phyloP scores from a whole-genome alignment of 2,329 filamentous ascomycete genomes.

The Cordyceps militaris region DNA sequence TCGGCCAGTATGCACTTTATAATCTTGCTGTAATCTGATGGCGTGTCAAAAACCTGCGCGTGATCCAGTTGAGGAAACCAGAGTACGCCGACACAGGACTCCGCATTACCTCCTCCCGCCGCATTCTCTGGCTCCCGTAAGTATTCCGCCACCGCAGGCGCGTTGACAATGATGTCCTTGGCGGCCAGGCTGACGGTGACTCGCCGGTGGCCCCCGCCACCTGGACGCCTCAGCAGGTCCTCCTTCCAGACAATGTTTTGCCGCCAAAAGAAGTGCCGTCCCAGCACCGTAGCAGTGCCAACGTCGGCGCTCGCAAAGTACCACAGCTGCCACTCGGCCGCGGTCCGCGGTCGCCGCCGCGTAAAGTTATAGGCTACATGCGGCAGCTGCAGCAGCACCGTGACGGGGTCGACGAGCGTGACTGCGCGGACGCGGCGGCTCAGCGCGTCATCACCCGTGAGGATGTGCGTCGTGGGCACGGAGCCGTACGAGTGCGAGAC shows the following conservation, averaged over 20 bases:
- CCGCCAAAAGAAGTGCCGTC: slow-evolving; percentile 63
- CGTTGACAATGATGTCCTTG: slow-evolving; percentile 59
- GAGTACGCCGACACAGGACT: slow-evolving; percentile 45
- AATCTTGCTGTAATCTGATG: slow-evolving; percentile 22
- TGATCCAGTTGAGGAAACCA: slow-evolving; percentile 58
- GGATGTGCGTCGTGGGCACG: slow-evolving; percentile 54
- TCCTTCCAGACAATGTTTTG: slow-evolving; percentile 66
- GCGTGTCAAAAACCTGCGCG: slow-evolving; percentile 51
- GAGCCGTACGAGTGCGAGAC: slow-evolving; percentile 59
- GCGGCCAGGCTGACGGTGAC: slow-evolving; percentile 54
- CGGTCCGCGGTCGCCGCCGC: slow-evolving; percentile 39
- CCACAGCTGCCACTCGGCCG: slow-evolving; percentile 65
- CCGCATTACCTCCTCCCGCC: slow-evolving; percentile 16
- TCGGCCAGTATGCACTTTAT: slow-evolving; percentile 22
- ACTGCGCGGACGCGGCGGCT: slow-evolving; percentile 42
- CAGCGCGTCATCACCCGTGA: slow-evolving; percentile 37
- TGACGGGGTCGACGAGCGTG: slow-evolving; percentile 54
- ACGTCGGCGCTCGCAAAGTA: slow-evolving; percentile 65
- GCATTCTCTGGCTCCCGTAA: slow-evolving; percentile 27
- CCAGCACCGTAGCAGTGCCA: slow-evolving; percentile 57
- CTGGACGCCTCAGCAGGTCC: slow-evolving; percentile 37
- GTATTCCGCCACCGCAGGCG: slow-evolving; percentile 50
- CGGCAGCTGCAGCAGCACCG: slow-evolving; percentile 60
- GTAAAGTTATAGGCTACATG: slow-evolving; percentile 68
- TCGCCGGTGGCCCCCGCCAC: slow-evolving; percentile 21